These are phyloP conservation scores for Suhomyces emberorum DNA, from an alignment of 805 yeast species.

Conservation along the genomic window DNA sequence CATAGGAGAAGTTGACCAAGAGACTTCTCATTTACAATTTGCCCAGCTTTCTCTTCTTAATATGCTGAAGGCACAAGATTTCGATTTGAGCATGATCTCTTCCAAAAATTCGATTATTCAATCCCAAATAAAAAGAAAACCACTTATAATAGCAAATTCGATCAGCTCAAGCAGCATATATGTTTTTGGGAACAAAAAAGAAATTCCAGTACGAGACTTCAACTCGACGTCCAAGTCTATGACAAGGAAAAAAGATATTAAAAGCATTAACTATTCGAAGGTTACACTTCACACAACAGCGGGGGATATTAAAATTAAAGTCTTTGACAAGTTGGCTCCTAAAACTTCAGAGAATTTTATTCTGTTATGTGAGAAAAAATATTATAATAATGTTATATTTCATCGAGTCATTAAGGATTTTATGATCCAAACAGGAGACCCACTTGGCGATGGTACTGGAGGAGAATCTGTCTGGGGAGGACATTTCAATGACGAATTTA, in stretches of 20 bases:
- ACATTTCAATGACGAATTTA: constrained; percentile 26
- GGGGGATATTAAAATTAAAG: constrained; percentile 40
- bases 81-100: constrained; percentile 13
- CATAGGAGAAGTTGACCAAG: constrained; percentile 12
- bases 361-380: constrained; percentile 30
- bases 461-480: constrained; percentile 28
- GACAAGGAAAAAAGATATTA: neutral
- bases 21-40: constrained; percentile 5
- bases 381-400: constrained; percentile 35
- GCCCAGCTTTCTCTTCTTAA: constrained; percentile 11
- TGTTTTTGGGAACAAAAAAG: constrained; percentile 7
- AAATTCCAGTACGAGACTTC: constrained; percentile 6
- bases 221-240: constrained; percentile 1
- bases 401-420: constrained; percentile 23
- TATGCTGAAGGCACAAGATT: constrained; percentile 8
- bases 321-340: constrained; percentile 37
- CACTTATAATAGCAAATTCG: constrained; percentile 13
- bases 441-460: constrained; percentile 23
- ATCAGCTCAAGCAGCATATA: constrained; percentile 10
- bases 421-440: constrained; percentile 28
- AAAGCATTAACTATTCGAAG: neutral
- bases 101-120: constrained; percentile 16
- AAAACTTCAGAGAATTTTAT: constrained; percentile 41
- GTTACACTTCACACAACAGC: constrained; percentile 31
- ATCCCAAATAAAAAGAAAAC: constrained; percentile 11